phyloP scores from a whole-genome alignment of 106 monocot species.

The Triglochin maritima region DNA sequence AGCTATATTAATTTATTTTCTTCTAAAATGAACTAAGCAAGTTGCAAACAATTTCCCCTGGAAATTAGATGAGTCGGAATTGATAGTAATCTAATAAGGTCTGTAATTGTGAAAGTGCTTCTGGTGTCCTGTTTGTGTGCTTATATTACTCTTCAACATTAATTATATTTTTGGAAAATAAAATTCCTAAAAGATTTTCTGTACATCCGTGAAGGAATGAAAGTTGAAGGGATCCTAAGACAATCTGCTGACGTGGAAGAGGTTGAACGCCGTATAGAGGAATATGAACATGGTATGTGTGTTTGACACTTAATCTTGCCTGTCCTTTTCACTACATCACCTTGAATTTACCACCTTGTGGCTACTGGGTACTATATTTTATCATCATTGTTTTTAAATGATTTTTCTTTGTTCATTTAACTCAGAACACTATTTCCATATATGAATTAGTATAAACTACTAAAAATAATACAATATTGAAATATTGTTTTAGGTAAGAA shows the following conservation, averaged over 20 bases:
- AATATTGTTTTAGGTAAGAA: conserved; percentile 45
- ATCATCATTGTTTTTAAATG: too few species aligned
- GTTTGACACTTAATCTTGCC: background rate
- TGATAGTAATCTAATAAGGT: too few species aligned
- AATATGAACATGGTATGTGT: conserved; percentile 79
- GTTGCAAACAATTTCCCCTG: background rate
- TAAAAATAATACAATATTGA: background rate
- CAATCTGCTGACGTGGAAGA: conserved; percentile 99
- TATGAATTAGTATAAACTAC: background rate
- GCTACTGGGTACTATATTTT: too few species aligned
- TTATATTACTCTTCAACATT: too few species aligned
- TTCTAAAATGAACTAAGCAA: background rate
- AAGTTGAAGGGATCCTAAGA: conserved; percentile 92
- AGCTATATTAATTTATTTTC: background rate
- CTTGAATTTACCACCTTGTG: background rate
- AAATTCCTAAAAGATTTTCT: too few species aligned
- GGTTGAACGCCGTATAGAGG: conserved; percentile 63
- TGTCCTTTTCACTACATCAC: background rate
- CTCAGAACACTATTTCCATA: too few species aligned
- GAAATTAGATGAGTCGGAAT: too few species aligned
- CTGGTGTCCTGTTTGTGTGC: too few species aligned
- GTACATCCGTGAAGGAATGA: conserved; percentile 37
- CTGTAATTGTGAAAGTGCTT: too few species aligned
- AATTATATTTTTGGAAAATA: too few species aligned
- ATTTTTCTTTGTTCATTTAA: too few species aligned